A percentile compares a stretch with the other conserved stretches of the same genome.
Conservation (phyloP, 805 yeast species). For the Hemisphaericaspora nanyangensis region DNA sequence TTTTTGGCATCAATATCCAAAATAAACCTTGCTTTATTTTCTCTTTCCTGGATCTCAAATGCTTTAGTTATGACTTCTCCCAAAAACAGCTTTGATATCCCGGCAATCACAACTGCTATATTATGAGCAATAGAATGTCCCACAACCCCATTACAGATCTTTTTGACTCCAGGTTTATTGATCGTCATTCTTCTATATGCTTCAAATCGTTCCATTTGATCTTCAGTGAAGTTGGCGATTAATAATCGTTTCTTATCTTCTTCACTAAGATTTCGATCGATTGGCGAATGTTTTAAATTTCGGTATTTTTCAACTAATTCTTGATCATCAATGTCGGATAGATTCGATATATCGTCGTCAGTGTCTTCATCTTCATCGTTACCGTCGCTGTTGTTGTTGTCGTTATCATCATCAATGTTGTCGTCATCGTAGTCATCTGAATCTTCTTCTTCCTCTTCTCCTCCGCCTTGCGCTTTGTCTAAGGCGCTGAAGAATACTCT, state of each 20-base stretch:
- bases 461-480: conserved; percentile 11
- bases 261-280: conserved; percentile 26
- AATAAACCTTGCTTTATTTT: conserved; percentile 40
- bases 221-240: conserved; percentile 70
- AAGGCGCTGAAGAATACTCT: conserved; percentile 34
- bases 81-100: conserved; percentile 83
- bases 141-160: conserved; percentile 70
- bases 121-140: conserved; percentile 79
- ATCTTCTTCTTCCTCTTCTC: conserved; percentile 1
- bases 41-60: conserved; percentile 60
- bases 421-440: conserved; percentile 5
- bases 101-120: conserved; percentile 77
- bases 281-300: conserved; percentile 28
- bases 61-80: conserved; percentile 88
- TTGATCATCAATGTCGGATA: conserved; percentile 33
- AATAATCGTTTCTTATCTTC: conserved; percentile 61
- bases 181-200: conserved; percentile 70
- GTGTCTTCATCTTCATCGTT: conserved; percentile 15
- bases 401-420: conserved; percentile 3
- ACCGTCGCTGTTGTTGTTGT: conserved; percentile 6
- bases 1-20: conserved; percentile 39
- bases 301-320: conserved; percentile 29
- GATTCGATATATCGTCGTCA: conserved; percentile 21
- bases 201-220: conserved; percentile 84
- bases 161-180: conserved; percentile 68